A percentile compares a stretch with the other conserved stretches of the same genome.
Evolutionary conservation across 1,139 yeast genomes (phyloP).

Genomic region (Diutina pseudorugosa): DNA sequence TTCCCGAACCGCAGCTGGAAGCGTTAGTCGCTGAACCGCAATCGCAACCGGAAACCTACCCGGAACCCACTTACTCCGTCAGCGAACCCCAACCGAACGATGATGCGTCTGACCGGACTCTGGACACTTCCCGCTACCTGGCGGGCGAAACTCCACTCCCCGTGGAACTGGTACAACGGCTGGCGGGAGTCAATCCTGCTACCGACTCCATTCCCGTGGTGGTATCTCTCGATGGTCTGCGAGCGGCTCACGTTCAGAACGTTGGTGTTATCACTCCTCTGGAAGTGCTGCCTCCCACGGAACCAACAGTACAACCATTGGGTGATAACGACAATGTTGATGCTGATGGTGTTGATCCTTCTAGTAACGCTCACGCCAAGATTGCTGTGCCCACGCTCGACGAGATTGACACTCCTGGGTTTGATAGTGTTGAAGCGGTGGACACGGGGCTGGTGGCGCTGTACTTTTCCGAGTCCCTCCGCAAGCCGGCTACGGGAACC

Average conservation of each 20-base stretch:
- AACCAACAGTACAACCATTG: not conserved
- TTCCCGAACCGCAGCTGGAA: too few relatives aligned
- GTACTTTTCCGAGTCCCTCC: not conserved
- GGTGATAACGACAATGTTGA: too few relatives aligned
- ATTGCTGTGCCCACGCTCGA: not conserved
- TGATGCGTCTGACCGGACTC: too few relatives aligned
- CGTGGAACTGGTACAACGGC: not conserved
- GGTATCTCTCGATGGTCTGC: not conserved
- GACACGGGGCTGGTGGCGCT: not conserved
- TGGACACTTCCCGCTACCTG: not conserved
- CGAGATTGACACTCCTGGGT: not conserved
- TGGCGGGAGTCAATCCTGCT: not conserved
- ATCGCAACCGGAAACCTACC: too few relatives aligned
- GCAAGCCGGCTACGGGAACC: not conserved
- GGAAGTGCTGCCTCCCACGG: not conserved
- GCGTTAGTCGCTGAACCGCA: too few relatives aligned
- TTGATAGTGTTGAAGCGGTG: not conserved
- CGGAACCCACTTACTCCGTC: too few relatives aligned
- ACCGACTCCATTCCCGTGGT: not conserved
- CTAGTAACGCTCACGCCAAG: not conserved
- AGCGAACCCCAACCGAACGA: too few relatives aligned
- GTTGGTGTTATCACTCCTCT: not conserved
- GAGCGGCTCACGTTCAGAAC: not conserved
- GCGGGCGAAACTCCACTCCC: not conserved
- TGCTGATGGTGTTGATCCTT: not conserved